Conservation (phyloP, 2,329 filamentous ascomycete genomes). For the Pestalotiopsis sp. region DNA sequence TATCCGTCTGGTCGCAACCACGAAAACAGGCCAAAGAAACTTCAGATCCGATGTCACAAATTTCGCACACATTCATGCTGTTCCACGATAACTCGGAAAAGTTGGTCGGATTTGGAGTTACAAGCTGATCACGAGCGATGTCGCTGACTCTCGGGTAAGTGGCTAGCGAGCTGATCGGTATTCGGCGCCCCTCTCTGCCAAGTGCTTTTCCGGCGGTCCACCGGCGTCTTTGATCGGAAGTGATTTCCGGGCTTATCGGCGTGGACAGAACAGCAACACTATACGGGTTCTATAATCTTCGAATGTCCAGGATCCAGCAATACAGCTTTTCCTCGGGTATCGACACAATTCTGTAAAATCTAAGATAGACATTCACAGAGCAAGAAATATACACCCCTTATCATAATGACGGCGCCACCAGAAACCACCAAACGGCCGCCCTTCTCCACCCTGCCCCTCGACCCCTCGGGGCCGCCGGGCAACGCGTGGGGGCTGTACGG, state of each 20-base stretch:
- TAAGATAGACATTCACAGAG: too few relatives aligned
- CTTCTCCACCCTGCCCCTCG: slow-evolving; percentile 45
- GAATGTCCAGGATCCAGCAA: too few relatives aligned
- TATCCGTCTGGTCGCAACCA: too few relatives aligned
- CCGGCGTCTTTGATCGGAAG: not conserved
- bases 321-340: too few relatives aligned
- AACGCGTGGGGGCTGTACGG: slow-evolving; percentile 55
- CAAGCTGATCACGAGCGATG: not conserved
- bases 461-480: slow-evolving; percentile 41
- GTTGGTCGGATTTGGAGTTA: too few relatives aligned
- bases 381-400: not conserved
- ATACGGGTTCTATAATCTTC: too few relatives aligned
- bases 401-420: not conserved
- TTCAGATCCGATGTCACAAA: too few relatives aligned
- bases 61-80: too few relatives aligned
- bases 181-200: not conserved
- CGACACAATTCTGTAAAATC: too few relatives aligned
- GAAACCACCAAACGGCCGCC: slow-evolving; percentile 5
- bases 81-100: too few relatives aligned
- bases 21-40: too few relatives aligned
- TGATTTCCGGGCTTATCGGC: not conserved
- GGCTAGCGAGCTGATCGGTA: not conserved
- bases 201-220: not conserved
- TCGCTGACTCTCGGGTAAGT: not conserved
- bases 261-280: too few relatives aligned